These are phyloP conservation scores for Penicillium diatomitis DNA, from an alignment of 495 filamentous ascomycete species.

Conservation along the genomic window DNA sequence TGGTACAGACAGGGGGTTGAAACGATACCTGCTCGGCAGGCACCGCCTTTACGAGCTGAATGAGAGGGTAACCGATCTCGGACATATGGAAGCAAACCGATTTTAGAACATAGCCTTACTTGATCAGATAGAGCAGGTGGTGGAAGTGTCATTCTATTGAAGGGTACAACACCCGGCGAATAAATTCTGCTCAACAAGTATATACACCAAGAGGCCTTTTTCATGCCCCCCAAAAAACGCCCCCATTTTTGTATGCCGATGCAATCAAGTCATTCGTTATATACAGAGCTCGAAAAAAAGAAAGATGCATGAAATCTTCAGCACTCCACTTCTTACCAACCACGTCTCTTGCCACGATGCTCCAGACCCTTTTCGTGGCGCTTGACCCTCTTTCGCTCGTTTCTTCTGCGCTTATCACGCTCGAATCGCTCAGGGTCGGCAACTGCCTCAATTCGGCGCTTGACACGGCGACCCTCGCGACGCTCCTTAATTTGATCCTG, in stretches of 20 bases:
- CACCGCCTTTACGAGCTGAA: background rate
- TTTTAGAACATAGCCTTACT: too few relatives aligned
- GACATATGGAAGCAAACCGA: background rate
- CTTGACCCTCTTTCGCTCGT: slow-evolving; percentile 74
- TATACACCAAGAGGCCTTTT: slow-evolving; percentile 1
- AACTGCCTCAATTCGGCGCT: slow-evolving; percentile 81
- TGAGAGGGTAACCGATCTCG: background rate
- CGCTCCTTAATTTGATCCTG: slow-evolving; percentile 57
- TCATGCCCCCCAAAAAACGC: slow-evolving; percentile 13
- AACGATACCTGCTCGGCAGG: background rate
- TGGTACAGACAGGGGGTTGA: background rate
- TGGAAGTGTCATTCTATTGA: too few relatives aligned
- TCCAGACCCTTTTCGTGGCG: slow-evolving; percentile 66
- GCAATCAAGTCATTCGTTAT: slow-evolving; percentile 10
- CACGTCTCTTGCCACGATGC: slow-evolving; percentile 60
- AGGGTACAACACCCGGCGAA: slow-evolving; percentile 2
- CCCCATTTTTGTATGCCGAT: slow-evolving; percentile 20
- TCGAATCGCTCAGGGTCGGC: slow-evolving; percentile 68
- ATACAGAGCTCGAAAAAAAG: too few relatives aligned
- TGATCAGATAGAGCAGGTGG: too few relatives aligned
- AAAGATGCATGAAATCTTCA: background rate
- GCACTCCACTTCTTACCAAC: slow-evolving; percentile 38
- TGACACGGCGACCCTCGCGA: slow-evolving; percentile 62
- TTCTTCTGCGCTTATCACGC: slow-evolving; percentile 72
- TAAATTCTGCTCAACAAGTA: slow-evolving; percentile 2